Evolutionary conservation across 2,329 filamentous ascomycete species (phyloP), one percentile per base, ranked within the genome.

Genomic region (Pestalotiopsis sp.): DNA sequence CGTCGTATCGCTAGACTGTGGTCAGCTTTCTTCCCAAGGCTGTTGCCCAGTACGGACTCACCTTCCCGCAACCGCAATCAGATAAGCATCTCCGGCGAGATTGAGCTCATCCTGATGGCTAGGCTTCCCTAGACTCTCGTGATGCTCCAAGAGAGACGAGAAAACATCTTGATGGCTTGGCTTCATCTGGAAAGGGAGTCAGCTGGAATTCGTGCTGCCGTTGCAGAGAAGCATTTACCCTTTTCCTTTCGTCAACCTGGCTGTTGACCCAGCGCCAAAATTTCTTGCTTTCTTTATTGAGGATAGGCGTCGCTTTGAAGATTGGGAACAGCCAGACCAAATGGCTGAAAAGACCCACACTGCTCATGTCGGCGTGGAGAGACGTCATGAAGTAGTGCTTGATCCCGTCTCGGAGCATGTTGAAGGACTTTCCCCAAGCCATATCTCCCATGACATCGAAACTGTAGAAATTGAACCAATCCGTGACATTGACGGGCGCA

Each of bases 1-100:
- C n/a, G 83, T 85, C 0, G 84, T 86, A 69, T 86, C 84, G 41
- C 81, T 83, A 49, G 2, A 13, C 14, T 11, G 13, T 9, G 39
- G 4, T 67, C 23, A 9, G 63, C 58, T 27, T 23, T 2, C 56
- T 45, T n/a, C 70, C 67, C 17, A 49, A 63, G 25, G 23, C 38
- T 23, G n/a, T 59, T 56, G 14, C 20, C n/a, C 2, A 23, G n/a
- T 7, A 9, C 6, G 20, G 17, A 20, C 70, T 58, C 68, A 78
- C 77, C 78, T 79, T 61, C 78, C 78, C 7, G 78, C 78, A 2
- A 79, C 73, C 0, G 76, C 71, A 27, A 79, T 77, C 0, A 79
- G 68, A n/a, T 75, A 69, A 4, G 74, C 74, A 36, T 80, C 78
- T 2, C 73, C 76, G 12, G 75, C 67, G 0, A 80, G 71, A 38